A percentile compares a stretch with the other conserved stretches of the same genome.
Conservation (phyloP, 768 basidiomycete species). For the Roridomyces roridus region DNA sequence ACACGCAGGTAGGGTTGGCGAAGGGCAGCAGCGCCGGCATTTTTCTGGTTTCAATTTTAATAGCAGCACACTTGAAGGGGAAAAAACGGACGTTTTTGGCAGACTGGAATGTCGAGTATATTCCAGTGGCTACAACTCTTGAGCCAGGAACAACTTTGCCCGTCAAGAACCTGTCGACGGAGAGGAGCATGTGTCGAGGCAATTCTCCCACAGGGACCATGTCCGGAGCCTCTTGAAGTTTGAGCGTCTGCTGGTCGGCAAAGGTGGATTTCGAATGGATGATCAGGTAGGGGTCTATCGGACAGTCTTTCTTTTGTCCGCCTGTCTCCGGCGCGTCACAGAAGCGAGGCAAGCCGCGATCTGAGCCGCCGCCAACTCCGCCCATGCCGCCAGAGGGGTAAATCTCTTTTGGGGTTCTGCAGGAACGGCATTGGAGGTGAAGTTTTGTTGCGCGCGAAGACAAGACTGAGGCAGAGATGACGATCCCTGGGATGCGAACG, state of each 20-base stretch:
- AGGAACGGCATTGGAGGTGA: slow-evolving; percentile 91
- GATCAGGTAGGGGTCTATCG: slow-evolving; percentile 94
- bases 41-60: slow-evolving; percentile 55
- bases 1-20: slow-evolving; percentile 95
- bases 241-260: slow-evolving; percentile 94
- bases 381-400: slow-evolving; percentile 81
- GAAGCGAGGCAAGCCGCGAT: slow-evolving; percentile 82
- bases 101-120: slow-evolving; percentile 95
- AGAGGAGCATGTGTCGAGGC: slow-evolving; percentile 93
- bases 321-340: slow-evolving; percentile 84
- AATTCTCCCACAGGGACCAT: slow-evolving; percentile 99
- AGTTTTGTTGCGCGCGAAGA: slow-evolving; percentile 93
- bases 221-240: slow-evolving; percentile 98
- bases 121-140: slow-evolving; percentile 93
- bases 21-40: slow-evolving; percentile 84
- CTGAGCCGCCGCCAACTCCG: slow-evolving; percentile 86
- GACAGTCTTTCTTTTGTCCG: slow-evolving; percentile 93
- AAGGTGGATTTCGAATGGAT: slow-evolving; percentile 94
- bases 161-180: slow-evolving; percentile 88
- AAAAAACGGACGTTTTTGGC: slow-evolving; percentile 71
- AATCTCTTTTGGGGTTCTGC: slow-evolving; percentile 79
- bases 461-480: slow-evolving; percentile 94
- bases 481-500: slow-evolving; percentile 96
- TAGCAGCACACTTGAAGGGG: not conserved
- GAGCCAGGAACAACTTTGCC: slow-evolving; percentile 96